Conservation (phyloP, 2,329 filamentous ascomycete genomes). For the Lecanicillium sp. region DNA sequence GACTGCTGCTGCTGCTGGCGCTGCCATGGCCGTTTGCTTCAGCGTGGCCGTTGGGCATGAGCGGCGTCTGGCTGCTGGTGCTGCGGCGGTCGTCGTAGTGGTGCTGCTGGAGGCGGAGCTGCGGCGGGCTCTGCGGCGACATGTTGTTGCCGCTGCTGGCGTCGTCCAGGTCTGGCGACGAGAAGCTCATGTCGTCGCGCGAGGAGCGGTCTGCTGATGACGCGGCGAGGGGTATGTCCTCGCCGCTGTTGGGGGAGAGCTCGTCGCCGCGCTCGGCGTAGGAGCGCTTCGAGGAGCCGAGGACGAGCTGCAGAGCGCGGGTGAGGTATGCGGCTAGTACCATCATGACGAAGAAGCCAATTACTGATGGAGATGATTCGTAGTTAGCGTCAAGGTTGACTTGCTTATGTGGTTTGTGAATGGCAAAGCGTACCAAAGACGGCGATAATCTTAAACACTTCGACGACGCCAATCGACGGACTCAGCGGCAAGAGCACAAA, state of each 20-base stretch:
- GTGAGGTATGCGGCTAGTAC: constrained; percentile 46
- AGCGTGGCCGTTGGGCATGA: too few relatives aligned
- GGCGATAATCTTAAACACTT: constrained; percentile 51
- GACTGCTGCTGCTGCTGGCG: constrained; percentile 18
- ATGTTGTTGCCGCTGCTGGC: constrained; percentile 12
- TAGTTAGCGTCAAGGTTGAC: too few relatives aligned
- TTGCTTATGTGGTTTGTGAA: too few relatives aligned
- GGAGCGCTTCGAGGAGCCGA: constrained; percentile 44
- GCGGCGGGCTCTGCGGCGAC: constrained; percentile 18
- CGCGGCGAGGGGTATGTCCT: constrained; percentile 38
- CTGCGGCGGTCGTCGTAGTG: constrained; percentile 14
- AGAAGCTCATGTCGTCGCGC: constrained; percentile 17
- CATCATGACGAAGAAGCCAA: constrained; percentile 48
- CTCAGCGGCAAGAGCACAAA: constrained; percentile 53
- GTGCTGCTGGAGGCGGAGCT: constrained; percentile 19
- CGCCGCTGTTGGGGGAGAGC: constrained; percentile 20
- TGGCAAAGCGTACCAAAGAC: constrained; percentile 52
- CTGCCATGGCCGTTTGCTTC: constrained; percentile 16
- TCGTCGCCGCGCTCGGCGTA: constrained; percentile 45
- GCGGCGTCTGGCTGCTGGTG: too few relatives aligned
- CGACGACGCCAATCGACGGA: constrained; percentile 41
- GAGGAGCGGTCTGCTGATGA: constrained; percentile 7
- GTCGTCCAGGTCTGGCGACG: constrained; percentile 11
- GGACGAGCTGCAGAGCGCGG: constrained; percentile 41
- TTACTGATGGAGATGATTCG: too few relatives aligned